Evolutionary conservation across 2,329 filamentous ascomycete genomes (phyloP).

Genomic region (Davidsoniella eucalypti): DNA sequence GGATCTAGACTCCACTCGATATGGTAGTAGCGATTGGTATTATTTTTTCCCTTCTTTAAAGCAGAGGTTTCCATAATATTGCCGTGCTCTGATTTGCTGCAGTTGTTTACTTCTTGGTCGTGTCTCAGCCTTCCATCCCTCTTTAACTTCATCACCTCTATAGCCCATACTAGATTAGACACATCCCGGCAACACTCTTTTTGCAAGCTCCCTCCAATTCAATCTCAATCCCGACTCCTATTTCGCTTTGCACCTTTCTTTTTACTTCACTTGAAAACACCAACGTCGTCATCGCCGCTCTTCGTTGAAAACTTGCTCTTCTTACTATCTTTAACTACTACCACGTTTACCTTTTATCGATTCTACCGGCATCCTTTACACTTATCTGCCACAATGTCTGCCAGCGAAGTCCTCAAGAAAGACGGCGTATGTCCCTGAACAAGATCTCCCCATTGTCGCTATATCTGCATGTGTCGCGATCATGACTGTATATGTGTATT

Average conservation of each 20-base stretch:
- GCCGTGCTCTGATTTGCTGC: slow-evolving; percentile 6
- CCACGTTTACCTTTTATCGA: not conserved
- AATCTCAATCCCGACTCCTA: not conserved
- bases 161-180: not conserved
- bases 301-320: not conserved
- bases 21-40: too few species aligned
- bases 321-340: not conserved
- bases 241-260: not conserved
- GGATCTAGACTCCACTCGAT: not conserved
- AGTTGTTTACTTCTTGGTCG: slow-evolving; percentile 9
- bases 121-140: slow-evolving; percentile 12
- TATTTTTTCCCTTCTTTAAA: not conserved
- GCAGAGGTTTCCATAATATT: not conserved
- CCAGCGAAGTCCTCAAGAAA: not conserved
- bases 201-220: slow-evolving; percentile 3
- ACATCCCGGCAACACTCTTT: slow-evolving; percentile 1
- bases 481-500: too few species aligned
- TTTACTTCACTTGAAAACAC: not conserved
- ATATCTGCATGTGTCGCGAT: too few species aligned
- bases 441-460: too few species aligned
- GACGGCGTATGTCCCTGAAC: slow-evolving; percentile 5
- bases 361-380: not conserved
- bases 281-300: not conserved
- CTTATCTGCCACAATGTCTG: slow-evolving; percentile 4
- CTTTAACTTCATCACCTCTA: slow-evolving; percentile 2